These are phyloP conservation scores for Psidium guajava DNA, from an alignment of 345 rosid genomes.

Conservation along the genomic window DNA sequence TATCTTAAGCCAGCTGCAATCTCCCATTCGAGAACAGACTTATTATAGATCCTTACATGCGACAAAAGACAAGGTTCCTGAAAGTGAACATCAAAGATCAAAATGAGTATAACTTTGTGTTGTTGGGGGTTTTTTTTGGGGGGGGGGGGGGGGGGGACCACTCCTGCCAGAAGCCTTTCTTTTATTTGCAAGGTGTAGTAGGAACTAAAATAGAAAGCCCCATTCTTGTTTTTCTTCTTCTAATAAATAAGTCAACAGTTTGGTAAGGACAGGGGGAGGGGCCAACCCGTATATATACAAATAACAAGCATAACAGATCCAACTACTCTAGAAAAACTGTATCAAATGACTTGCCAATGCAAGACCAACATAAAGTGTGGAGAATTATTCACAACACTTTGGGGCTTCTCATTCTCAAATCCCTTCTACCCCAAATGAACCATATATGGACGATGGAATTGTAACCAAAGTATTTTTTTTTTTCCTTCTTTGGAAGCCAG, in stretches of 20 bases:
- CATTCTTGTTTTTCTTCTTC: background rate
- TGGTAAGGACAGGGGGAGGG: background rate
- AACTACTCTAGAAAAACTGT: background rate
- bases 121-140: background rate
- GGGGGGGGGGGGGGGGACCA: background rate
- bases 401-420: background rate
- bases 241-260: background rate
- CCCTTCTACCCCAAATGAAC: background rate
- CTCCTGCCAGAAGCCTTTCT: background rate
- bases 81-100: conserved; percentile 1
- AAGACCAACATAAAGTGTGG: background rate
- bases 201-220: background rate
- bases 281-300: background rate
- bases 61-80: conserved; percentile 84
- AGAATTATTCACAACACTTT: background rate
- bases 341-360: background rate
- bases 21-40: conserved; percentile 92
- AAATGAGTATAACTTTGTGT: background rate
- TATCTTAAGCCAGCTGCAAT: conserved; percentile 68
- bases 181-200: background rate
- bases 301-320: background rate
- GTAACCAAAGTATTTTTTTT: background rate
- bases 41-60: conserved; percentile 63
- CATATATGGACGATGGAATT: background rate
- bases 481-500: background rate